Conservation (phyloP, 2,329 filamentous ascomycete species). For the Fusarium robinianum region DNA sequence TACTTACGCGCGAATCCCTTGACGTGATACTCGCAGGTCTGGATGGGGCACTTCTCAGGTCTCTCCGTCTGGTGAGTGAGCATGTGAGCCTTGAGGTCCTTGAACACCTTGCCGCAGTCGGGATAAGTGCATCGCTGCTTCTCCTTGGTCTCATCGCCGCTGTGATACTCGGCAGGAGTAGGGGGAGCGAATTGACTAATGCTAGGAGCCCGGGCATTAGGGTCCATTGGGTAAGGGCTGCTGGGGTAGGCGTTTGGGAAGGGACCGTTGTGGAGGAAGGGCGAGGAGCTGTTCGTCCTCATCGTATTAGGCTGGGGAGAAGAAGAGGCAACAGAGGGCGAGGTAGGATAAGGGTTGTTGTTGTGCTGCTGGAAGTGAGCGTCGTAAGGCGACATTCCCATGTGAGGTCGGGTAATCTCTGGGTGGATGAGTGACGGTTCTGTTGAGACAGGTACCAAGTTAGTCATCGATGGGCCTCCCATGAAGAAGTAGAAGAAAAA, state of each 20-base stretch:
- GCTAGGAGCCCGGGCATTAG: conserved; percentile 65
- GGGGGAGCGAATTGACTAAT: conserved; percentile 71
- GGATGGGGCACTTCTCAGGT: conserved; percentile 92
- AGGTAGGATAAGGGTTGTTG: conserved; percentile 58
- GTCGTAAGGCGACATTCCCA: conserved; percentile 54
- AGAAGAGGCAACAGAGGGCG: conserved; percentile 64
- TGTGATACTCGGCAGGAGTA: conserved; percentile 61
- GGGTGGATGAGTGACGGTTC: conserved; percentile 63
- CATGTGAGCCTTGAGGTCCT: conserved; percentile 92
- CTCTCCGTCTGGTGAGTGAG: conserved; percentile 89
- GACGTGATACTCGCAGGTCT: conserved; percentile 86
- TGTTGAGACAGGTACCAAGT: conserved; percentile 43
- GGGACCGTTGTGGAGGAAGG: conserved; percentile 61
- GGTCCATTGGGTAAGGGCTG: conserved; percentile 56
- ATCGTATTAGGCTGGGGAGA: conserved; percentile 53
- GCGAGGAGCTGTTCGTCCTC: conserved; percentile 66
- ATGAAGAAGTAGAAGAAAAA: conserved; percentile 17
- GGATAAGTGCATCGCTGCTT: conserved; percentile 77
- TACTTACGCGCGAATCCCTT: conserved; percentile 96
- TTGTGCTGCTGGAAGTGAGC: conserved; percentile 52
- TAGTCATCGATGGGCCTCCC: conserved; percentile 38
- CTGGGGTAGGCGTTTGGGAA: conserved; percentile 60
- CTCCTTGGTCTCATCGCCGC: conserved; percentile 67
- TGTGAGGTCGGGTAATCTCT: conserved; percentile 54
- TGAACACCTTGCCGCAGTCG: conserved; percentile 84